Evolutionary conservation across 2,329 filamentous ascomycete species (phyloP).

Genomic region (Hortaea werneckii): DNA sequence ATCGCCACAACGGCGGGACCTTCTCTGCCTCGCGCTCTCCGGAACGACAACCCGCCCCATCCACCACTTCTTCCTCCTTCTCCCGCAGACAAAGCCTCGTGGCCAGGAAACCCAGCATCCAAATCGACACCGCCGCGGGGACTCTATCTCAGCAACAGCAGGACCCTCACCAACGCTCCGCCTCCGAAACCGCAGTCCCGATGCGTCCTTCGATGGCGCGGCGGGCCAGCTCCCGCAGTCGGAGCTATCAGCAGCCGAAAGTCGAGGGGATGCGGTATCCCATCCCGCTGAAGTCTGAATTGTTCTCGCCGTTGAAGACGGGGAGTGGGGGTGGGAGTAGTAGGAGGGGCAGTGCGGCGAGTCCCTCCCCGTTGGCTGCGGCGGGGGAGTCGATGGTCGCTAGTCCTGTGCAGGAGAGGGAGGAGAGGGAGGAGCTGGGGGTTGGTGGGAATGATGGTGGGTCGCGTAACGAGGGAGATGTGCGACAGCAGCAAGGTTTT

Average conservation of each 20-base stretch:
- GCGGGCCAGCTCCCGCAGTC: conserved; percentile 17
- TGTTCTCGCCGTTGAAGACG: conserved; percentile 25
- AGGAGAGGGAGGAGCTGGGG: neutral
- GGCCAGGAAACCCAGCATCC: conserved; percentile 7
- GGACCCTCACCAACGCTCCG: conserved; percentile 13
- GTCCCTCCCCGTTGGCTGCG: neutral
- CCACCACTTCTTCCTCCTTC: neutral
- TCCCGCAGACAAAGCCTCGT: neutral
- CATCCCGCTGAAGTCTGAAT: conserved; percentile 23
- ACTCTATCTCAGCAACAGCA: neutral
- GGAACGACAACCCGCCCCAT: conserved; percentile 1
- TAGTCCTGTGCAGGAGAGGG: neutral
- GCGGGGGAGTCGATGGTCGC: conserved; percentile 2
- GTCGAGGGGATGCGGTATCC: conserved; percentile 19
- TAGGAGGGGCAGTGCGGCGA: conserved; percentile 6
- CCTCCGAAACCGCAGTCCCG: conserved; percentile 18
- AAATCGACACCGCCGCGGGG: conserved; percentile 9
- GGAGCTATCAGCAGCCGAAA: conserved; percentile 22
- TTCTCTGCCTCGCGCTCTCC: neutral
- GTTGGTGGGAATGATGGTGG: neutral
- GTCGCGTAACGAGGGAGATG: neutral
- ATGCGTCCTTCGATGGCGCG: conserved; percentile 16
- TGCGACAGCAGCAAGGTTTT: neutral
- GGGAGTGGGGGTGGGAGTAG: too few species aligned
- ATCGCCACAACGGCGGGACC: conserved; percentile 3